A percentile compares a stretch with the other conserved stretches of the same genome.
Conservation (phyloP, 352 stramenopile genomes). For the Pythium oligandrum region DNA sequence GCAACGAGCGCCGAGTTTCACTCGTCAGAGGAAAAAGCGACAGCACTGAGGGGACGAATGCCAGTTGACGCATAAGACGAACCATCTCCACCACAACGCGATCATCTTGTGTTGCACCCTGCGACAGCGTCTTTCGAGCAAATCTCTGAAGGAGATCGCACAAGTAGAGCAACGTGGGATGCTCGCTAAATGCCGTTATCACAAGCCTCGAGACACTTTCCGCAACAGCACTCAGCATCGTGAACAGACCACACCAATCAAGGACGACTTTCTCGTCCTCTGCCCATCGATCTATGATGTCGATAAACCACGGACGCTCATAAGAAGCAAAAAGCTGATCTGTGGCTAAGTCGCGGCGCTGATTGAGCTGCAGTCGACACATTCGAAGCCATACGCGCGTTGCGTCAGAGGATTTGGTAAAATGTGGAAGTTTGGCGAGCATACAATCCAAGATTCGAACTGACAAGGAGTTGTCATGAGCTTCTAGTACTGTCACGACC, state of each 20-base stretch:
- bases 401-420: slow-evolving; percentile 1
- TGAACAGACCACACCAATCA: no score
- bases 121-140: no score
- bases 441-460: slow-evolving; percentile 5
- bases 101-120: background rate
- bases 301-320: no score
- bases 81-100: slow-evolving; percentile 4
- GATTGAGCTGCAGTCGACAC: slow-evolving; percentile 12
- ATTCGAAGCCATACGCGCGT: slow-evolving; percentile 12
- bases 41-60: slow-evolving; percentile 5
- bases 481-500: background rate
- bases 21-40: background rate
- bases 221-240: no score
- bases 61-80: slow-evolving; percentile 2
- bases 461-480: no score
- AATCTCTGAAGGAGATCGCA: no score
- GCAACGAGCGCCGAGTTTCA: no score
- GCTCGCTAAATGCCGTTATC: no score
- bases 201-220: no score
- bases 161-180: no score
- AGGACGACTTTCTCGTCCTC: no score
- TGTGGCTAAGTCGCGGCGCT: background rate
- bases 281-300: no score
- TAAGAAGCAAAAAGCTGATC: background rate
- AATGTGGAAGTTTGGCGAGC: background rate